Base-by-base conservation (phyloP, 208 protist genomes). In the Tetramitus jugosus region DNA sequence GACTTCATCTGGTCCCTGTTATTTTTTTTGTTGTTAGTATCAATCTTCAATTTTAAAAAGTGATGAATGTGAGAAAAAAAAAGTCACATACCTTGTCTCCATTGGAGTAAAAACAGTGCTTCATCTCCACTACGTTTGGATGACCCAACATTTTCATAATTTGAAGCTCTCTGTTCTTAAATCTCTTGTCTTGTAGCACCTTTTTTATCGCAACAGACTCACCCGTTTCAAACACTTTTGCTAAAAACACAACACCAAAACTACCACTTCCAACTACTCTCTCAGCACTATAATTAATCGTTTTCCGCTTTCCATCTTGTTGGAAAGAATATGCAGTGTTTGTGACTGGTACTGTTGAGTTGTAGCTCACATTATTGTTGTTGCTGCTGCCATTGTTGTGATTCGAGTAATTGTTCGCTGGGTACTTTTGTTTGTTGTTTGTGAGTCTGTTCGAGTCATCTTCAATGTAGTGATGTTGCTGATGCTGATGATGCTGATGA, bases 101-200 rank as follows among this genome's bases (percentile, higher is more conserved):
- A 46, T 20, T 60, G 1, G 91, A 90, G 79, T 95, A 95, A 83
- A 98, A 99, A 80, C 87, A 94, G 81, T 96, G 87, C 62, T 90
- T 87, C 60, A 99, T 81, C 71, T 92, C 75, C 7, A 98, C 94
- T 43, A 99, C 89, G 83, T 97, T 95, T 26, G 87, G 86, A 81
- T 99, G 96, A 52, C 87, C 79, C 6, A 95, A 77, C 53, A 93
- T 83, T n/a, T 91, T 87, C 89, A 99, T 94, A 26, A 99, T 96
- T 64, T 92, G 80, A 20, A 99, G 86, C 82, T 99, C 97, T 64
- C 97, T 89, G 82, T 98, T 99, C 84, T 96, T 96, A 76, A 96
- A 94, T n/a, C 95, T 84, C 39, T 90, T 86, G 82, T 98, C 96
- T 81, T 96, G 92, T 52, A 97, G 86, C 39, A 99, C 96, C 76